Conservation (phyloP, 1,284 basidiomycete species). For the Marasmius oreades region DNA sequence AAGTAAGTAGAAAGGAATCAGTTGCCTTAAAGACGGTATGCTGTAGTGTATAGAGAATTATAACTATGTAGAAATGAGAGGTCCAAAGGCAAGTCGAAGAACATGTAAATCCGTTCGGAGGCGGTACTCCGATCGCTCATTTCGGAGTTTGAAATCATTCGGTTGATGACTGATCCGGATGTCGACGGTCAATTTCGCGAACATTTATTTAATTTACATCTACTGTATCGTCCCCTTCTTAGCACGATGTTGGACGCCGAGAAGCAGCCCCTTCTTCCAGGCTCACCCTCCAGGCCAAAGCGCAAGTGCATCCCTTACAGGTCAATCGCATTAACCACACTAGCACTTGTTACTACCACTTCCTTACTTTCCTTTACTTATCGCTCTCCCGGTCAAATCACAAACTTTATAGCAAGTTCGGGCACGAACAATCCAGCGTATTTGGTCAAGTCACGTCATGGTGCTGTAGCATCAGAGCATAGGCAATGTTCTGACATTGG, state of each 20-base stretch:
- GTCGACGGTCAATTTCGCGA: no score
- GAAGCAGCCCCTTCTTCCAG: background rate
- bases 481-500: conserved; percentile 36
- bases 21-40: no score
- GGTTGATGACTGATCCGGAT: no score
- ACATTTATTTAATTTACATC: background rate
- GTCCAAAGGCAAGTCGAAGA: no score
- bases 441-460: conserved; percentile 13
- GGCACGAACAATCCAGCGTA: background rate
- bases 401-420: background rate
- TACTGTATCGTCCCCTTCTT: background rate
- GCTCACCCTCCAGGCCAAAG: background rate
- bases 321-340: background rate
- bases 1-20: no score
- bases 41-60: no score
- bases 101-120: no score
- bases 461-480: conserved; percentile 24
- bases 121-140: no score
- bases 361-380: background rate
- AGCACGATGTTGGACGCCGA: background rate
- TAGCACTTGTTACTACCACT: background rate
- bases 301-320: background rate
- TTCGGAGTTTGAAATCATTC: no score
- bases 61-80: no score
- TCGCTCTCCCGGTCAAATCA: background rate